phyloP scores from a whole-genome alignment of 139 green algal species.

The Pleodorina starrii region DNA sequence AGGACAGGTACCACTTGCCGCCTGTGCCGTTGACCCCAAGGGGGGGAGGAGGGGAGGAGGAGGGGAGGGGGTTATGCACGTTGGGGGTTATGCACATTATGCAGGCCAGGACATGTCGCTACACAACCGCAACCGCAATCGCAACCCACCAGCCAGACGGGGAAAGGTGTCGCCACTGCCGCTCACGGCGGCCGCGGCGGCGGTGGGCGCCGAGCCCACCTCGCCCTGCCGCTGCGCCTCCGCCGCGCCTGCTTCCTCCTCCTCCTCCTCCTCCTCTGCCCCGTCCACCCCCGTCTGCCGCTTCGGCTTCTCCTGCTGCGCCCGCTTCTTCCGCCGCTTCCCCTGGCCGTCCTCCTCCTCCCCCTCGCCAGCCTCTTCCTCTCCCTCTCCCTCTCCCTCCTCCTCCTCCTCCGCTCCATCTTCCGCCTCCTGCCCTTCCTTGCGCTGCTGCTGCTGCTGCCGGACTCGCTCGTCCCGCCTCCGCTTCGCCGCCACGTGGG shows the following conservation, averaged over 20 bases:
- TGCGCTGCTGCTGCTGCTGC: background rate
- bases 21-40: constrained; percentile 45
- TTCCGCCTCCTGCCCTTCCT: background rate
- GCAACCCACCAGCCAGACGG: background rate
- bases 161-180: background rate
- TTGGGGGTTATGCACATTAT: background rate
- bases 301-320: background rate
- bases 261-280: background rate
- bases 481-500: background rate
- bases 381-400: background rate
- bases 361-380: background rate
- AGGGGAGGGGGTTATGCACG: background rate
- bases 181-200: too few relatives aligned
- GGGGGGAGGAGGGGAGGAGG: background rate
- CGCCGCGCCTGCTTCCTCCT: constrained; percentile 10
- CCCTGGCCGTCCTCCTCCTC: background rate
- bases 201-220: too few relatives aligned
- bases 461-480: constrained; percentile 5
- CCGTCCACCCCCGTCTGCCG: too few relatives aligned
- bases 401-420: constrained; percentile 2
- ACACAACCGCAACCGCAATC: background rate
- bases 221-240: too few relatives aligned
- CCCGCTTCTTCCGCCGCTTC: background rate
- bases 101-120: too few relatives aligned
- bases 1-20: constrained; percentile 83